Percentiles rank a stretch among this genome's conserved stretches.
phyloP scores from a whole-genome alignment of 192 early-diverging fungal species.

The Coemansia aciculifera region DNA sequence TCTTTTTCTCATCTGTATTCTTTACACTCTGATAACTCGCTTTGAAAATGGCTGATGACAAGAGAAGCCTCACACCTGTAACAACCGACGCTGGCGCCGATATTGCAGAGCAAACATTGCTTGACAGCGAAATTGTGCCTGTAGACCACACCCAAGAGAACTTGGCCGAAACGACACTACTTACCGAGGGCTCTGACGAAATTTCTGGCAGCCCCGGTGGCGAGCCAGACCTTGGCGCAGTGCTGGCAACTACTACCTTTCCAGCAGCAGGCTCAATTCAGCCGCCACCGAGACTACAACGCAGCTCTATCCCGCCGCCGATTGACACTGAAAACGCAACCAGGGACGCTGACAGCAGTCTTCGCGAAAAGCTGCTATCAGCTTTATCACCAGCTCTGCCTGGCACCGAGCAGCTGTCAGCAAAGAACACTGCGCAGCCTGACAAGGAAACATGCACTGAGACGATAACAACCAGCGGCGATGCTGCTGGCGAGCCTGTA shows the following conservation, averaged over 20 bases:
- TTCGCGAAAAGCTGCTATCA: slow-evolving; percentile 28
- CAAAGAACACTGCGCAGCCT: not conserved
- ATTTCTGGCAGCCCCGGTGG: slow-evolving; percentile 13
- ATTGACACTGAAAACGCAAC: slow-evolving; percentile 49
- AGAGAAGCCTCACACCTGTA: not conserved
- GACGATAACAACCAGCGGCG: slow-evolving; percentile 2
- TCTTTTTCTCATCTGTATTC: not conserved
- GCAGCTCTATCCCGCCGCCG: slow-evolving; percentile 49
- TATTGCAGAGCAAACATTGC: not conserved
- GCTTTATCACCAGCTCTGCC: slow-evolving; percentile 25
- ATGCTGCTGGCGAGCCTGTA: not conserved
- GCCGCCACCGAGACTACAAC: slow-evolving; percentile 43
- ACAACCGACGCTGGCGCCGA: not conserved
- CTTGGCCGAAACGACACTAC: not conserved
- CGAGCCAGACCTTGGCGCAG: slow-evolving; percentile 7
- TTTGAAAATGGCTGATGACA: slow-evolving; percentile 4
- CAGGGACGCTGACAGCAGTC: slow-evolving; percentile 27
- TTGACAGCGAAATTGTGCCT: not conserved
- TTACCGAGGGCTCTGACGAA: not conserved
- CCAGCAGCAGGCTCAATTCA: slow-evolving; percentile 29
- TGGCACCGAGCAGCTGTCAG: not conserved
- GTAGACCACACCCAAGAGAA: not conserved
- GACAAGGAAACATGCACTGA: slow-evolving; percentile 6
- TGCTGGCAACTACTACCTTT: slow-evolving; percentile 19
- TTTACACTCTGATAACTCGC: not conserved